phyloP scores from a whole-genome alignment of 1,139 yeast species.

The Yamadazyma spencermartinsiae region DNA sequence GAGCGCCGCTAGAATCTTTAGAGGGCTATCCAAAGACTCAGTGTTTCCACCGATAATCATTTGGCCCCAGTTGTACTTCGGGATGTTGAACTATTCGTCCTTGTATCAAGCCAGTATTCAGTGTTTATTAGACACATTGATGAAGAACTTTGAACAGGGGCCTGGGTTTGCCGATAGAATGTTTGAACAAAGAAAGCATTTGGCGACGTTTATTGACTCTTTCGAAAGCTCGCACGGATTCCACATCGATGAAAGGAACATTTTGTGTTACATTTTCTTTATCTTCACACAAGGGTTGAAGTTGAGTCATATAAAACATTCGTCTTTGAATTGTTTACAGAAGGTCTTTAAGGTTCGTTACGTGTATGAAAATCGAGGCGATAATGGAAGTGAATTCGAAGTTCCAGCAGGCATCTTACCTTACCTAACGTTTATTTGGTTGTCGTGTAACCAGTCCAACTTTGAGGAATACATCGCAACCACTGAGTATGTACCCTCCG shows the following conservation, averaged over 20 bases:
- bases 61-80: constrained; percentile 58
- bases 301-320: constrained; percentile 59
- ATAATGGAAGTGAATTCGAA: constrained; percentile 6
- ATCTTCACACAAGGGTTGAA: constrained; percentile 63
- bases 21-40: constrained; percentile 60
- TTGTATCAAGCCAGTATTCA: constrained; percentile 59
- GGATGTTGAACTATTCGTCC: constrained; percentile 33
- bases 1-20: constrained; percentile 60
- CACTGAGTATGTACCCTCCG: constrained; percentile 38
- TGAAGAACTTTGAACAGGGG: constrained; percentile 26
- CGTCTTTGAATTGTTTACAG: constrained; percentile 54
- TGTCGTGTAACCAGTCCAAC: constrained; percentile 50
- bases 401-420: constrained; percentile 23
- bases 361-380: constrained; percentile 7
- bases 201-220: constrained; percentile 43
- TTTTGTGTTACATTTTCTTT: constrained; percentile 56
- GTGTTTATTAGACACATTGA: constrained; percentile 31
- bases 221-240: constrained; percentile 49
- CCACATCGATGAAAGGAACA: constrained; percentile 43
- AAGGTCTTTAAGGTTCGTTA: constrained; percentile 50
- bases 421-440: constrained; percentile 58
- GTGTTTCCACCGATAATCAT: constrained; percentile 57
- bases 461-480: constrained; percentile 46
- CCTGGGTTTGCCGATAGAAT: constrained; percentile 29
- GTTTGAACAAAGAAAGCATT: constrained; percentile 37